Conservation (phyloP, 345 rosid species). For the Brassica rapa region DNA sequence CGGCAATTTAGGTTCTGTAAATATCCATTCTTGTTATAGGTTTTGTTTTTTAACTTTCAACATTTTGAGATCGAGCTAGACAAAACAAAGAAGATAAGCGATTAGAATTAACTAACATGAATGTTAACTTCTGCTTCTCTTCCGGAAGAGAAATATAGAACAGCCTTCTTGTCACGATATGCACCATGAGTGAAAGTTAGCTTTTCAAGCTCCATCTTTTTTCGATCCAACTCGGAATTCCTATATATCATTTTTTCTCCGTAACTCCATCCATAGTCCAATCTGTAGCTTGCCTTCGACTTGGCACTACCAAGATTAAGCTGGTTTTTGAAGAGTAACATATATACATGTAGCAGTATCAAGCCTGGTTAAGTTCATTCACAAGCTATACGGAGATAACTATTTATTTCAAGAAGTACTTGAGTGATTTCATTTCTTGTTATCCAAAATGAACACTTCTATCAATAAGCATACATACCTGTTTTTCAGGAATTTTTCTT, state of each 20-base stretch:
- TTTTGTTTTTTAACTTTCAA: neutral
- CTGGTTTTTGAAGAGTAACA: neutral
- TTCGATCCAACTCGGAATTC: neutral
- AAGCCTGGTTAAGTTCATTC: too few relatives aligned
- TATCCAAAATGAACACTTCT: too few relatives aligned
- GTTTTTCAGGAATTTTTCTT: neutral
- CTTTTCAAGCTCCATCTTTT: slow-evolving; percentile 19
- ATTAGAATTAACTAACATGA: neutral
- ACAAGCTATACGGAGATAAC: too few relatives aligned
- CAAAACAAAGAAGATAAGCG: neutral
- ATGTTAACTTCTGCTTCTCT: neutral
- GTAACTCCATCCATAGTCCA: neutral
- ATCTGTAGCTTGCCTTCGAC: neutral
- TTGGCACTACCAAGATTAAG: neutral
- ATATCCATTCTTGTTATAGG: neutral
- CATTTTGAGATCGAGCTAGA: neutral
- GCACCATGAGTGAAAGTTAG: slow-evolving; percentile 19
- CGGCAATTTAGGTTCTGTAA: slow-evolving; percentile 3
- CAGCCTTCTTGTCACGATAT: slow-evolving; percentile 10
- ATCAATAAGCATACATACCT: too few relatives aligned
- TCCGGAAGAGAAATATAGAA: neutral
- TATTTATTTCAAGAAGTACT: too few relatives aligned
- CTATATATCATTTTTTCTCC: neutral
- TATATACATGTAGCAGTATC: too few relatives aligned
- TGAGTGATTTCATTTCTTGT: too few relatives aligned